Evolutionary conservation across 2,329 filamentous ascomycete genomes (phyloP).

Genomic region (Scedosporium minutisporum): DNA sequence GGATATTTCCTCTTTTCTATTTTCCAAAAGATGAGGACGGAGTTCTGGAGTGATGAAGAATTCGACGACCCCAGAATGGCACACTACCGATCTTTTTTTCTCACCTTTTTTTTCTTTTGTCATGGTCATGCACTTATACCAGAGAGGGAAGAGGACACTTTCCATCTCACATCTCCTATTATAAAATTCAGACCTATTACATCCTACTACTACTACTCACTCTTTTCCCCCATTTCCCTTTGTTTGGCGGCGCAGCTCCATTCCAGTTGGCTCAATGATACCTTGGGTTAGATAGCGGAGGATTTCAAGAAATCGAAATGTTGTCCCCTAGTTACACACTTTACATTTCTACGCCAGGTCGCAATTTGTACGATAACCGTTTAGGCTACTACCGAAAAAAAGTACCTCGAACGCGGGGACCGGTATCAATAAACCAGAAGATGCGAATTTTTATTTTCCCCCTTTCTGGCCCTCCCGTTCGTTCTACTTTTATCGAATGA

Average conservation of each 20-base stretch:
- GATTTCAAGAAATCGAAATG: not conserved
- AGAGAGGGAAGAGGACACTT: not conserved
- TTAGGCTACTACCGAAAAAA: not conserved
- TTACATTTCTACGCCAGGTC: not conserved
- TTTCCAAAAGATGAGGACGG: not conserved
- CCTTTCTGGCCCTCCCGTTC: not conserved
- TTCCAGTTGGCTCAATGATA: not conserved
- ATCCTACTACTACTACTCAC: not conserved
- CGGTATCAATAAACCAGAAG: not conserved
- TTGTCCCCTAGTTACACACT: not conserved
- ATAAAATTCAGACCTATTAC: not conserved
- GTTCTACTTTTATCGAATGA: constrained; percentile 6
- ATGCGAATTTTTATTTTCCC: not conserved
- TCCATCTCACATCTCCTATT: not conserved
- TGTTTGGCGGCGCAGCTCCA: not conserved
- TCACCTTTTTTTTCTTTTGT: not conserved
- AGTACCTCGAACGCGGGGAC: not conserved
- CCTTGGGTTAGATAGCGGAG: constrained; percentile 5
- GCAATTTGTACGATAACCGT: not conserved
- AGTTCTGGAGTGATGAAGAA: not conserved
- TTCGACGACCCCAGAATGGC: not conserved
- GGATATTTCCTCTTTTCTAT: not conserved
- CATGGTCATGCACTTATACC: not conserved
- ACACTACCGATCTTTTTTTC: not conserved
- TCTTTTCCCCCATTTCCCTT: not conserved